Conservation (phyloP, 495 filamentous ascomycete species). For the Lophium mytilinum region DNA sequence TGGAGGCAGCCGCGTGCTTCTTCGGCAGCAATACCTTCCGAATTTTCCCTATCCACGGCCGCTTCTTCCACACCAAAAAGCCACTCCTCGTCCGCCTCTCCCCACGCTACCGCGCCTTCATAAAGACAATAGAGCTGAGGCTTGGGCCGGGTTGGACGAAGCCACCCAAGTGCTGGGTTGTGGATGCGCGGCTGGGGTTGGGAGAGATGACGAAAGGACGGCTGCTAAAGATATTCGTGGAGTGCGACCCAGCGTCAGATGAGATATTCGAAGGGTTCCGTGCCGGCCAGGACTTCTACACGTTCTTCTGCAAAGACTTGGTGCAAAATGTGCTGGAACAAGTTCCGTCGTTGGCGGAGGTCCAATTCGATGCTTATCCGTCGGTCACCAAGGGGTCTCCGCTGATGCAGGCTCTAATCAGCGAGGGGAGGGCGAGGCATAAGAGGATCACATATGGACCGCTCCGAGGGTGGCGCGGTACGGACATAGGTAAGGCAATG, state of each 20-base stretch:
- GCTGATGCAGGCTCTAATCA: constrained; percentile 60
- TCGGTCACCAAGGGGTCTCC: constrained; percentile 60
- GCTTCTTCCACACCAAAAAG: constrained; percentile 54
- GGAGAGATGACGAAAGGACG: constrained; percentile 52
- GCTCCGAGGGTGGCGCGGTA: constrained; percentile 53
- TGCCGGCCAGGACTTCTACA: constrained; percentile 61
- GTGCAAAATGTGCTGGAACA: constrained; percentile 49
- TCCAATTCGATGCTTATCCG: constrained; percentile 70
- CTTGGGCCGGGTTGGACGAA: constrained; percentile 73
- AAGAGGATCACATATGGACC: constrained; percentile 61
- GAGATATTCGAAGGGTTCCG: constrained; percentile 67
- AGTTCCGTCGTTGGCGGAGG: constrained; percentile 50
- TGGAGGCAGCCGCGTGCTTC: constrained; percentile 65
- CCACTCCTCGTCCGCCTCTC: constrained; percentile 60
- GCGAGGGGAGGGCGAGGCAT: constrained; percentile 42
- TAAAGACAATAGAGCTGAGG: constrained; percentile 66
- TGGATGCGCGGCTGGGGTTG: constrained; percentile 58
- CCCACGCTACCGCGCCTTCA: constrained; percentile 52
- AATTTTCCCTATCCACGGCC: constrained; percentile 65
- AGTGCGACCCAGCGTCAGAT: constrained; percentile 64
- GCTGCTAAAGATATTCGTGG: constrained; percentile 64
- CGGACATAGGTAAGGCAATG: not conserved
- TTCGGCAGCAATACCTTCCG: constrained; percentile 70
- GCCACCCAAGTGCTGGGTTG: constrained; percentile 65
- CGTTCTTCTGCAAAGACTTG: constrained; percentile 56